phyloP scores from a whole-genome alignment of 495 filamentous ascomycete genomes.

The Acidiella bohemica region DNA sequence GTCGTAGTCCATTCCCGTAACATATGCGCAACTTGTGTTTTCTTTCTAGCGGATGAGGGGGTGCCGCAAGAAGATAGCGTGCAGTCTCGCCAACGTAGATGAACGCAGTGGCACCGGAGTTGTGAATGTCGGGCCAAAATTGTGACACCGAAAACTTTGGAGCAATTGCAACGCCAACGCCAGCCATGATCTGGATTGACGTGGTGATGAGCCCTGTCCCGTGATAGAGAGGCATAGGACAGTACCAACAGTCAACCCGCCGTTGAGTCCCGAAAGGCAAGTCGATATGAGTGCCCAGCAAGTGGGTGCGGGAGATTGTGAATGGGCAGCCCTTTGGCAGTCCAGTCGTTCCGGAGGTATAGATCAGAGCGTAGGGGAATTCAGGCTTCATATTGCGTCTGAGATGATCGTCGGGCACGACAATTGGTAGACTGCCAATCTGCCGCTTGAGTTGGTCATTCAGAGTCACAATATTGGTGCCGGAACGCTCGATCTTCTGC shows the following conservation, averaged over 20 bases:
- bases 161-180: conserved; percentile 51
- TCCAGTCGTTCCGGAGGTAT: conserved; percentile 46
- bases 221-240: conserved; percentile 76
- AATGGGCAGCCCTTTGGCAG: conserved; percentile 30
- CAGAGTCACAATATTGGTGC: conserved; percentile 42
- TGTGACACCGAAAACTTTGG: conserved; percentile 53
- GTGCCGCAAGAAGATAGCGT: conserved; percentile 60
- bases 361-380: conserved; percentile 12
- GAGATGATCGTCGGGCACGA: conserved; percentile 38
- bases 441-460: conserved; percentile 33
- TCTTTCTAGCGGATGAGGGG: conserved; percentile 48
- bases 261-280: conserved; percentile 2
- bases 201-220: conserved; percentile 43
- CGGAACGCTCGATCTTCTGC: conserved; percentile 35
- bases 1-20: conserved; percentile 34
- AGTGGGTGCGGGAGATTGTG: conserved; percentile 5
- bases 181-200: conserved; percentile 64
- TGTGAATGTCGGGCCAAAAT: conserved; percentile 65
- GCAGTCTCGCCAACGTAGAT: conserved; percentile 72
- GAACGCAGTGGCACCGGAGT: conserved; percentile 53
- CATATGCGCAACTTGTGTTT: conserved; percentile 54
- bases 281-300: conserved; percentile 6
- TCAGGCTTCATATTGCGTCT: conserved; percentile 20
- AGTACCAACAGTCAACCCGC: conserved; percentile 52
- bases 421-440: conserved; percentile 36